Base-by-base conservation (phyloP, 352 stramenopile species). In the Halophytophthora batemanensis region DNA sequence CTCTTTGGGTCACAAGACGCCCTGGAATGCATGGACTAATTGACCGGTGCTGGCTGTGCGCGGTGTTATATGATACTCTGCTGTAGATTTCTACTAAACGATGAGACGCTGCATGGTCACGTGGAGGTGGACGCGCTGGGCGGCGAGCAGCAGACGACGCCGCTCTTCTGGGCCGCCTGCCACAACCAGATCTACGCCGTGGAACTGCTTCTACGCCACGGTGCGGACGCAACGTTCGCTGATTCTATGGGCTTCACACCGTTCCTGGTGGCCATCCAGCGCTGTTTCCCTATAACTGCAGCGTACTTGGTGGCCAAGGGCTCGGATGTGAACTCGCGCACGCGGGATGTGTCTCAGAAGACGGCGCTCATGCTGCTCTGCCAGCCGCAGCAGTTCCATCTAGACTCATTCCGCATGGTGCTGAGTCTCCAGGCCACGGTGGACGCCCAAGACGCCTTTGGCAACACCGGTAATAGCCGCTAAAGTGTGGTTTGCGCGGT, bases 181-280 rank as follows among this genome's bases (percentile, higher is more conserved):
- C 56, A 84, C 56, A 90, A 92, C 64, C 78, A 89, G 56, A 87
- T 92, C 44, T 92, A 92, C 51, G 75, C 77, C 0, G 75, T 92
- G 4, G 82, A 88, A 51, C 45, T 92, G 40, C 61, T 92, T 17
- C 59, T 89, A 41, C 74, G 77, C 6, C 50, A 86, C 18, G 74
- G 77, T 35, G 82, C 78, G 14, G 66, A 90, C 42, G 59, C 75
- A 6, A 62, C 45, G 13, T 75, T 88, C 59, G 57, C 54, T 25
- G 77, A 92, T 57, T 50, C 15, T n/a, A 44, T 55, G 12, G 79
- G 82, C 0, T 82, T 83, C 48, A 75, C 71, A 47, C 62, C 78
- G 15, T 90, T 89, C 57, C 62, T 92, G 22, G 50, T 86, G 25
- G 72, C 77, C 22, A 83, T 92, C 50, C 77, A 86, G 62, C 64